A percentile compares a stretch with the other conserved stretches of the same genome.
Evolutionary conservation across 2,329 filamentous ascomycete genomes (phyloP).

Genomic region (Nemania sp.): DNA sequence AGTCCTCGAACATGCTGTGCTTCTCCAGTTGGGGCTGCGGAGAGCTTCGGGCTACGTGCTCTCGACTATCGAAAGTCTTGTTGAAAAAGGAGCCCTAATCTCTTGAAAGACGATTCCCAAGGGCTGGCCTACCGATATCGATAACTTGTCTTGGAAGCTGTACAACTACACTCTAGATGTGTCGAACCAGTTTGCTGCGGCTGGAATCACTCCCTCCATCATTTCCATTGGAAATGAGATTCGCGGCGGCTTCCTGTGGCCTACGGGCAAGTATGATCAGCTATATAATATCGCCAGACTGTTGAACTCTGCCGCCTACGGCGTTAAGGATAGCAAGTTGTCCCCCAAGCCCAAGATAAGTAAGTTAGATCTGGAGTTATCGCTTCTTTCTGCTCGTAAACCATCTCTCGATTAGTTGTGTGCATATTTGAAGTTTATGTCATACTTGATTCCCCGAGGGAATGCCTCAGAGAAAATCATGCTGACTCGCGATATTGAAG

Average conservation of each 20-base stretch:
- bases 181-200: slow-evolving; percentile 62
- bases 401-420: neutral
- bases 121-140: slow-evolving; percentile 65
- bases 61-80: neutral
- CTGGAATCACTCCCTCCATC: slow-evolving; percentile 61
- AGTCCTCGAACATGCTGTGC: neutral
- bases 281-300: slow-evolving; percentile 65
- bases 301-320: slow-evolving; percentile 66
- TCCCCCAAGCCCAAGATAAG: slow-evolving; percentile 64
- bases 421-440: neutral
- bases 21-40: neutral
- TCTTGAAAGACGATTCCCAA: slow-evolving; percentile 53
- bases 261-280: slow-evolving; percentile 59
- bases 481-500: slow-evolving; percentile 10
- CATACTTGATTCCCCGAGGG: neutral
- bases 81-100: slow-evolving; percentile 5
- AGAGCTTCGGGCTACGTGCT: neutral
- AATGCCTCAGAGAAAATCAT: neutral
- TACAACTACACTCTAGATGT: slow-evolving; percentile 72
- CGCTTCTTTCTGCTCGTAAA: neutral
- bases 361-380: slow-evolving; percentile 1
- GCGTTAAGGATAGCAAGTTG: slow-evolving; percentile 66
- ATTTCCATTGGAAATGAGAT: slow-evolving; percentile 79
- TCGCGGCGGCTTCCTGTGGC: slow-evolving; percentile 67
- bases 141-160: slow-evolving; percentile 62